These are phyloP conservation scores for Sanguinoderma infundibulare DNA, from an alignment of 1,284 basidiomycete species.

Conservation along the genomic window DNA sequence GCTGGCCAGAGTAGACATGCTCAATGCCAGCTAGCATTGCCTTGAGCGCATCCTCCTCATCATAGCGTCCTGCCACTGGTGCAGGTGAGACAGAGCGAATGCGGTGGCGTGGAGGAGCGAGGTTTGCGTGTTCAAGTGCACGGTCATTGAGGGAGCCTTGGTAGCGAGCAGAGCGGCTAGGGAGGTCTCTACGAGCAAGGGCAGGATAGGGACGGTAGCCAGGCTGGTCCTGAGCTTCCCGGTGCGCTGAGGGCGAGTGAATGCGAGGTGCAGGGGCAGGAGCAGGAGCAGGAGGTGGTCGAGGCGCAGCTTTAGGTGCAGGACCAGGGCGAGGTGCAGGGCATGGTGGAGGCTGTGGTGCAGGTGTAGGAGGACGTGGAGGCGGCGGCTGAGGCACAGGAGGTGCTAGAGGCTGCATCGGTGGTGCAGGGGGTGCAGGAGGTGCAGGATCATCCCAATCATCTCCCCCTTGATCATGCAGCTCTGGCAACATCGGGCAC, in stretches of 20 bases:
- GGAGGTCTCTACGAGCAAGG: conserved; percentile 5
- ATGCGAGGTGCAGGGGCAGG: background rate
- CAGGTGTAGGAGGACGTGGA: conserved; percentile 5
- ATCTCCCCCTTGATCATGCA: too few species aligned
- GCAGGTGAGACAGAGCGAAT: conserved; percentile 6
- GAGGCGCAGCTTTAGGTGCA: conserved; percentile 7
- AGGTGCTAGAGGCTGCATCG: background rate
- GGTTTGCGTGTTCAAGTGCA: conserved; percentile 6
- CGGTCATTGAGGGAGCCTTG: conserved; percentile 13
- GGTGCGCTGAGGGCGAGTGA: background rate
- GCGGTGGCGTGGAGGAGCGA: conserved; percentile 7
- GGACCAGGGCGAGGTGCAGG: conserved; percentile 4
- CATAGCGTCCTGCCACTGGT: background rate
- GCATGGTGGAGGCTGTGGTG: background rate
- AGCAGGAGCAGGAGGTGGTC: background rate
- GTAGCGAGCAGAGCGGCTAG: conserved; percentile 4
- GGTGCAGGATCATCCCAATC: too few species aligned
- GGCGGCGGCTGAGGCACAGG: conserved; percentile 2
- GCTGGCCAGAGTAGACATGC: conserved; percentile 9
- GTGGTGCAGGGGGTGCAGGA: too few species aligned
- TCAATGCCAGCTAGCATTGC: conserved; percentile 12
- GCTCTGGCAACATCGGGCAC: too few species aligned
- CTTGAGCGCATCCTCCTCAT: background rate
- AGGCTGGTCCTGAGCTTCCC: background rate
- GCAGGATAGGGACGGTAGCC: conserved; percentile 12